A percentile compares a stretch with the other conserved stretches of the same genome.
Conservation (phyloP, 441 rosid genomes). For the Metrosideros polymorpha region DNA sequence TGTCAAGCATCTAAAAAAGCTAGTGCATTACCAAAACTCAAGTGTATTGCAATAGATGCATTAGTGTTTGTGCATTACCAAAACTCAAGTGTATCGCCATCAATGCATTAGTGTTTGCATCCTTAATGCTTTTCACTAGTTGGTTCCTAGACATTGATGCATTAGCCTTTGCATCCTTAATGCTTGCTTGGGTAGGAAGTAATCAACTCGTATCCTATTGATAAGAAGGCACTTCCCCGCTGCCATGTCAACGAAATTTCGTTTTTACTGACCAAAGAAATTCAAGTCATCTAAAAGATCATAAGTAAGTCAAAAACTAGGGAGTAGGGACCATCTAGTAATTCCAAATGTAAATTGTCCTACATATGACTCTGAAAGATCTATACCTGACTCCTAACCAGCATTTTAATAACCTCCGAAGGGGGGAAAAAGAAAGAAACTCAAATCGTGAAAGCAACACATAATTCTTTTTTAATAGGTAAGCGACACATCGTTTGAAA, state of each 20-base stretch:
- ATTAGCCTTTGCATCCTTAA: neutral
- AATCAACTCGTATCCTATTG: neutral
- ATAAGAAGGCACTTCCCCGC: neutral
- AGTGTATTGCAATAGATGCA: neutral
- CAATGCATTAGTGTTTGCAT: neutral
- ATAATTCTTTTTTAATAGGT: neutral
- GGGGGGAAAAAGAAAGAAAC: neutral
- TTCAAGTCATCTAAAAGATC: neutral
- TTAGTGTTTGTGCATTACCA: neutral
- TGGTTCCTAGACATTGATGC: neutral
- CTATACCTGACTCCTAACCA: neutral
- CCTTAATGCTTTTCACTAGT: neutral
- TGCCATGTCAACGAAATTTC: neutral
- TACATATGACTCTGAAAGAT: neutral
- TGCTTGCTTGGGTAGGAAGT: neutral
- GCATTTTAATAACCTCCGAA: neutral
- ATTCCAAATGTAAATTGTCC: neutral
- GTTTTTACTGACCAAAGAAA: neutral
- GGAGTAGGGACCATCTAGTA: neutral
- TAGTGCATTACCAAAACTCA: neutral
- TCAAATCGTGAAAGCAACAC: neutral
- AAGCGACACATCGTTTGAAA: neutral
- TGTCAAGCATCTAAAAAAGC: neutral
- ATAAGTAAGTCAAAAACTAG: neutral
- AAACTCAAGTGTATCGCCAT: neutral